Evolutionary conservation across 106 monocot genomes (phyloP).

Genomic region (Dioscorea dumetorum): DNA sequence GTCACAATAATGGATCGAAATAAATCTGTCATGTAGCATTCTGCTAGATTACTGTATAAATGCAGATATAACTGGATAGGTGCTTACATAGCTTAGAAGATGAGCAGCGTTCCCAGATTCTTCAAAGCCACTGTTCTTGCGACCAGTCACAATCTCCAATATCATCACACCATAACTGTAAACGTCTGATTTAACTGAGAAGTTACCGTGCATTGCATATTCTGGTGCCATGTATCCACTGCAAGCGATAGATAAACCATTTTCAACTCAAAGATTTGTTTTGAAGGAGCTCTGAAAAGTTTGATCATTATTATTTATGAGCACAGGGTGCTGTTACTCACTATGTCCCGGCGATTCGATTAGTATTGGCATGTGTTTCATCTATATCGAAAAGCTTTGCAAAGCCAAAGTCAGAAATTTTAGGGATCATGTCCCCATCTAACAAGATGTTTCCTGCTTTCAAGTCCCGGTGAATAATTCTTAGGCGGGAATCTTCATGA

Average conservation of each 20-base stretch:
- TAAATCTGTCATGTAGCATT: no score
- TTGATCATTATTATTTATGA: no score
- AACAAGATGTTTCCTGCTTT: slow-evolving; percentile 28
- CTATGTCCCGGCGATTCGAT: slow-evolving; percentile 10
- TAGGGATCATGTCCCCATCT: neutral
- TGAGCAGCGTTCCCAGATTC: neutral
- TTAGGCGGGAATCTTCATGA: slow-evolving; percentile 12
- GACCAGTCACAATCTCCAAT: slow-evolving; percentile 20
- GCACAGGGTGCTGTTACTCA: neutral
- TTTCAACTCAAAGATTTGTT: no score
- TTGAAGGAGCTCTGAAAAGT: no score
- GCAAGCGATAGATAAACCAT: neutral
- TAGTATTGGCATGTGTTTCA: slow-evolving; percentile 8
- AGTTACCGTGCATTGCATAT: slow-evolving; percentile 17
- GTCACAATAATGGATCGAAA: neutral
- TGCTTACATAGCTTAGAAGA: slow-evolving; percentile 23
- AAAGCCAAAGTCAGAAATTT: slow-evolving; percentile 17
- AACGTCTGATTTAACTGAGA: slow-evolving; percentile 24
- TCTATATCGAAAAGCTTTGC: slow-evolving; percentile 8
- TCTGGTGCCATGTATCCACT: slow-evolving; percentile 38
- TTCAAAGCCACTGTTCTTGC: slow-evolving; percentile 12
- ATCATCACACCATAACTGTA: slow-evolving; percentile 27
- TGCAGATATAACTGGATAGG: no score
- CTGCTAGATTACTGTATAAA: no score
- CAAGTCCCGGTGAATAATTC: slow-evolving; percentile 20